Evolutionary conservation across 257 asterid species (phyloP).

Genomic region (Osmanthus fragrans): DNA sequence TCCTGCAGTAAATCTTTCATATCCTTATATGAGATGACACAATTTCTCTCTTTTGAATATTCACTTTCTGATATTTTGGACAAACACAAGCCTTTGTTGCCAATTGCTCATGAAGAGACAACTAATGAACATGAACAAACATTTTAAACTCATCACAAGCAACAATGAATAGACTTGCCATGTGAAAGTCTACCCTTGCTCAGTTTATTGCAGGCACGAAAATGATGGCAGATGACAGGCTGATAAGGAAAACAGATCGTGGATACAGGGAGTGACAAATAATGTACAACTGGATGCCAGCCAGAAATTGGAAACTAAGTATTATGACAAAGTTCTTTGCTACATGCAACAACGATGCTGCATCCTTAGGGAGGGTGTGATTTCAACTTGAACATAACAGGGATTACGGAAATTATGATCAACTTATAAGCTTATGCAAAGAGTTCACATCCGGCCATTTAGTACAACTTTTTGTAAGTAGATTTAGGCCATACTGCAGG

Average conservation of each 20-base stretch:
- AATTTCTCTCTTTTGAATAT: background rate
- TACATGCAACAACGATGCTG: background rate
- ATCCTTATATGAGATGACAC: background rate
- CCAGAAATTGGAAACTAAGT: background rate
- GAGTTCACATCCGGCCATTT: background rate
- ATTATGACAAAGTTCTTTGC: background rate
- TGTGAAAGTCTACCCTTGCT: background rate
- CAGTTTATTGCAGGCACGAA: constrained; percentile 1
- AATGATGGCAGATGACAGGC: background rate
- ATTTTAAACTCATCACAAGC: constrained; percentile 4
- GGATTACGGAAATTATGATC: background rate
- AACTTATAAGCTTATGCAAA: background rate
- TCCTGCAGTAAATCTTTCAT: background rate
- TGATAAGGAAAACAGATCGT: background rate
- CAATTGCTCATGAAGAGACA: background rate
- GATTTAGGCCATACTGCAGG: background rate
- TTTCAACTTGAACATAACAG: background rate
- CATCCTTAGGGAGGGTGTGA: background rate
- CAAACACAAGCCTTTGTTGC: background rate
- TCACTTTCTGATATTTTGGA: background rate
- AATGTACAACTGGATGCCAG: background rate
- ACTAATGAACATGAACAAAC: background rate
- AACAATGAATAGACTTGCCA: background rate
- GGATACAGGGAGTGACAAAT: background rate
- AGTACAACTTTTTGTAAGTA: background rate